Evolutionary conservation across 257 asterid genomes (phyloP).

Genomic region (Solanum pinnatisectum): DNA sequence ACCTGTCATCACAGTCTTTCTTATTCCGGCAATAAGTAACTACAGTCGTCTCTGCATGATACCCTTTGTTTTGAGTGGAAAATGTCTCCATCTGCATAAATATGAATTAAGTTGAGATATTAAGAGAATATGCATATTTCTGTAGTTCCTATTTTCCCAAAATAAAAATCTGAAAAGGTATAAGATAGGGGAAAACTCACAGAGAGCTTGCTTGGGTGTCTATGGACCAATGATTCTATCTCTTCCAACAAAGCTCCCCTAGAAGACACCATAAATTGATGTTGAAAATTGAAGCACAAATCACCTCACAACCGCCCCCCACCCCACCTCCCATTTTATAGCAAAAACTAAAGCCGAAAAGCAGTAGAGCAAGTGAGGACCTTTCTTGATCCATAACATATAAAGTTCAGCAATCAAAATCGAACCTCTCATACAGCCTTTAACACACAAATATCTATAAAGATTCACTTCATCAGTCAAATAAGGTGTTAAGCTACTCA

Average conservation of each 20-base stretch:
- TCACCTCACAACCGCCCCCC: not conserved
- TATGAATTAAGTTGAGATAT: not conserved
- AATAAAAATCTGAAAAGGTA: not conserved
- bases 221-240: slow-evolving; percentile 79
- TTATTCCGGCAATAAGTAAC: slow-evolving; percentile 63
- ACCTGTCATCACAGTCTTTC: slow-evolving; percentile 56
- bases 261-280: slow-evolving; percentile 7
- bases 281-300: not conserved
- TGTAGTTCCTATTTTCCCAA: not conserved
- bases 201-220: slow-evolving; percentile 84
- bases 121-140: not conserved
- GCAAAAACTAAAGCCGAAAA: not conserved
- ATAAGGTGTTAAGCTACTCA: not conserved
- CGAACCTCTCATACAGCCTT: not conserved
- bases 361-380: not conserved
- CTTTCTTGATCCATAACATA: not conserved
- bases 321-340: not conserved
- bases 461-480: not conserved
- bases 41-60: slow-evolving; percentile 58
- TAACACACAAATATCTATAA: not conserved
- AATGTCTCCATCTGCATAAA: slow-evolving; percentile 56
- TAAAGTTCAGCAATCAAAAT: not conserved
- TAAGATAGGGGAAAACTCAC: slow-evolving; percentile 34
- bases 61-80: slow-evolving; percentile 66
- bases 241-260: slow-evolving; percentile 85